Evolutionary conservation across 164 flowering plant species (phyloP).

Genomic region (Vitis amurensis): DNA sequence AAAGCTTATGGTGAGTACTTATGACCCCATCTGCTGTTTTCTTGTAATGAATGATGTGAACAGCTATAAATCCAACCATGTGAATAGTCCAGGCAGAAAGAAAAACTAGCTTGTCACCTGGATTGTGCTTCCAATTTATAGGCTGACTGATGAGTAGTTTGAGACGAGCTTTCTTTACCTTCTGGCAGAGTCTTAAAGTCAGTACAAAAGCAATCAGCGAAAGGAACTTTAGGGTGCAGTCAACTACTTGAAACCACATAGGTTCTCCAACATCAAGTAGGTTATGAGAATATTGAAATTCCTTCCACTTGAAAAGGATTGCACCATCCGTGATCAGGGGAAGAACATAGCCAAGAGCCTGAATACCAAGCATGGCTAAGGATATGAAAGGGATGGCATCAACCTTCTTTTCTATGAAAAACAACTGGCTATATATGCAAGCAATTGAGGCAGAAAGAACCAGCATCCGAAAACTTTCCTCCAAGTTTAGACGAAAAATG

Average conservation of each 20-base stretch:
- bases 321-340: neutral
- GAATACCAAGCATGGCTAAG: constrained; percentile 12
- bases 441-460: constrained; percentile 1
- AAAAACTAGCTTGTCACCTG: constrained; percentile 6
- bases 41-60: neutral
- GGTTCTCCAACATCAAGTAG: too few relatives aligned
- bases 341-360: constrained; percentile 4
- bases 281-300: neutral
- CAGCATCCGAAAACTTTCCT: constrained; percentile 11
- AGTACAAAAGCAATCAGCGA: neutral
- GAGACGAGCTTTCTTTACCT: constrained; percentile 2
- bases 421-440: constrained; percentile 1
- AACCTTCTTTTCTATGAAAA: constrained; percentile 1
- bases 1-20: neutral
- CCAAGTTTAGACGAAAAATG: constrained; percentile 5
- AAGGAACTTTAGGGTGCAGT: neutral
- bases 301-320: neutral
- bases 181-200: neutral
- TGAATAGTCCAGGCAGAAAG: neutral
- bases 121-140: neutral
- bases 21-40: neutral
- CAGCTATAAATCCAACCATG: neutral
- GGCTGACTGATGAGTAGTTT: neutral
- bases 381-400: constrained; percentile 11
- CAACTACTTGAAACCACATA: neutral